Evolutionary conservation across 2,329 filamentous ascomycete genomes (phyloP), one percentile per base, ranked within the genome.

Genomic region (Mariannaea elegans): DNA sequence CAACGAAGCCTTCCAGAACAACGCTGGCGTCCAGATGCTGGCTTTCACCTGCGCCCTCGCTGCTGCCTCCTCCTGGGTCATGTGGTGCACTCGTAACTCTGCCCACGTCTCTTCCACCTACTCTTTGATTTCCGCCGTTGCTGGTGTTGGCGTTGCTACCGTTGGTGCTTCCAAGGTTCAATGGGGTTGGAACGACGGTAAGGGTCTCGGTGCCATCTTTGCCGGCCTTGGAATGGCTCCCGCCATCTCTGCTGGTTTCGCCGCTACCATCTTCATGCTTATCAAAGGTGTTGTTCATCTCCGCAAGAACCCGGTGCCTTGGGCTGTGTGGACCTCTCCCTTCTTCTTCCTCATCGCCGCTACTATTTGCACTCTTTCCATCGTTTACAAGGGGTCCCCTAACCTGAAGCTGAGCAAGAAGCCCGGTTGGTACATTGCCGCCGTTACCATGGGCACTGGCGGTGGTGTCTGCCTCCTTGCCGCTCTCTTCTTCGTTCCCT

Each of bases 371-470:
- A 90, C 90, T 0, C 82, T 94, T 3, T 92, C 89, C 44, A 87
- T 94, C 68, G 90, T 93, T 66, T 93, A 92, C 84, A 93, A 93
- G 82, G 90, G 90, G 23, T 92, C 90, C 9, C 90, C 90, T 24
- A 64, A 65, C 38, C 62, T 71, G 2, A 62, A 64, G 13, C 68
- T 71, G 13, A n/a, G 49, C 31, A 47, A 53, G 23, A 90, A 89
- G 81, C 88, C 90, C 2, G 75, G 76, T 7, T 88, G 84, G 83
- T 93, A 86, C 71, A 85, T 93, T 62, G 88, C 83, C 13, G 78
- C 84, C 12, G 89, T 92, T 61, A 89, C 87, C 23, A 70, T 92
- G 62, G 89, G 90, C 41, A 82, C 81, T 34, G 90, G 89, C 61
- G 79, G 75, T 42, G 89, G 86, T 56, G 76, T 93, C 32, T 80